Evolutionary conservation across 1,284 basidiomycete species (phyloP).

Genomic region (Apiotrichum gracile): DNA sequence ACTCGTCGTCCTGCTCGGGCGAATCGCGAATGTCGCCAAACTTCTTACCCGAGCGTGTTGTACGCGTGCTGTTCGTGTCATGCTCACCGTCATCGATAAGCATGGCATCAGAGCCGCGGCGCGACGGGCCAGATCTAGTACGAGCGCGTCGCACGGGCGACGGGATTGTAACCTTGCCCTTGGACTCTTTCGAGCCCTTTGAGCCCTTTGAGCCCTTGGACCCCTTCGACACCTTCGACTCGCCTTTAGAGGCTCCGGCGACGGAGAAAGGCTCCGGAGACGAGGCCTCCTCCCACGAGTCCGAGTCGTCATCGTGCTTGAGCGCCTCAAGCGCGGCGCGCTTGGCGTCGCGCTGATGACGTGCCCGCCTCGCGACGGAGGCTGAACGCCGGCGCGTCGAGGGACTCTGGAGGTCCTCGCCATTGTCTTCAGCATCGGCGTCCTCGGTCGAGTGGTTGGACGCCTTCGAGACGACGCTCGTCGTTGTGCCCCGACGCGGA

Average conservation of each 20-base stretch:
- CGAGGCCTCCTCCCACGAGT: not conserved
- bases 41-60: slow-evolving; percentile 33
- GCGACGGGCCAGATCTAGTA: not conserved
- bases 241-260: too few species aligned
- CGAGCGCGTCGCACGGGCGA: not conserved
- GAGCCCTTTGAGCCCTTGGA: not conserved
- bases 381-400: not conserved
- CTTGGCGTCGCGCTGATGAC: slow-evolving; percentile 24
- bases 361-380: slow-evolving; percentile 1
- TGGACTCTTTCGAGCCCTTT: not conserved
- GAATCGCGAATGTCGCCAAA: slow-evolving; percentile 34
- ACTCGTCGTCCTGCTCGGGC: slow-evolving; percentile 51
- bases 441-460: slow-evolving; percentile 35
- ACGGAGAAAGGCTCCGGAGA: not conserved
- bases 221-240: not conserved
- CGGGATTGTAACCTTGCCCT: not conserved
- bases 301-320: slow-evolving; percentile 6
- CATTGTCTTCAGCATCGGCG: slow-evolving; percentile 47
- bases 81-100: not conserved
- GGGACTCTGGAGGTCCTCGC: slow-evolving; percentile 14
- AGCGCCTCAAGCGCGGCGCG: slow-evolving; percentile 24
- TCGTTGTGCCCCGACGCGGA: slow-evolving; percentile 18
- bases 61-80: slow-evolving; percentile 9
- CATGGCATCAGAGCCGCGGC: not conserved
- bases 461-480: slow-evolving; percentile 18